Percentiles rank a stretch among this genome's conserved stretches.
Evolutionary conservation across 768 basidiomycete species (phyloP).

Genomic region (Sporobolomyces phaffii): DNA sequence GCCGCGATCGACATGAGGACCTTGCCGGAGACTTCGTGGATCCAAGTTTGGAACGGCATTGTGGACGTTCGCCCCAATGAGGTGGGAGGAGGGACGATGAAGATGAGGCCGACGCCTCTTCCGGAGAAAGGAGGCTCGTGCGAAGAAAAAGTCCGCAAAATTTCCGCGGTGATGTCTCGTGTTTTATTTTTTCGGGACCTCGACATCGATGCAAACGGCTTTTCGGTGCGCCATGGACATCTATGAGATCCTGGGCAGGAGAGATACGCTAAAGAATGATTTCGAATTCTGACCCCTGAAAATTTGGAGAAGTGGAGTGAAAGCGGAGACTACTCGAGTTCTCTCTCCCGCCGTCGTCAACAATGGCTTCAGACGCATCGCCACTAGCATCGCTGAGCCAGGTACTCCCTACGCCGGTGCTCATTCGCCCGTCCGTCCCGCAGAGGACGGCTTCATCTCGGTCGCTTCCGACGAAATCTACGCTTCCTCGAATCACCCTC

Average conservation of each 20-base stretch:
- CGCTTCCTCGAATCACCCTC: conserved; percentile 20
- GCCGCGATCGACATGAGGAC: background rate
- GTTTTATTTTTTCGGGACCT: too few relatives aligned
- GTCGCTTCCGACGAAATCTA: conserved; percentile 16
- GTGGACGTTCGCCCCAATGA: background rate
- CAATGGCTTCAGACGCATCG: conserved; percentile 3
- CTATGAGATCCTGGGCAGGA: too few relatives aligned
- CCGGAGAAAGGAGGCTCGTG: background rate
- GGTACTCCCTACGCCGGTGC: background rate
- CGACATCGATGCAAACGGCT: too few relatives aligned
- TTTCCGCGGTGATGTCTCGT: background rate
- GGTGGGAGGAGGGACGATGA: too few relatives aligned
- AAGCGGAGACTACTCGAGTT: too few relatives aligned
- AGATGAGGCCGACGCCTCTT: too few relatives aligned
- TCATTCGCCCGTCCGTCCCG: conserved; percentile 5
- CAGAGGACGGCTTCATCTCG: conserved; percentile 7
- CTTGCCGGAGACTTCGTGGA: background rate
- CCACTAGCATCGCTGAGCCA: conserved; percentile 9
- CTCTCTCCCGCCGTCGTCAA: background rate
- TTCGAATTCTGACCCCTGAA: too few relatives aligned
- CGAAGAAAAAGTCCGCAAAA: background rate
- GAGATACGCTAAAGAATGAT: too few relatives aligned
- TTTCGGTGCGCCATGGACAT: too few relatives aligned
- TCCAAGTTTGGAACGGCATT: background rate
- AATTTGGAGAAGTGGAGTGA: background rate